Conservation (phyloP, 2,329 filamentous ascomycete species). For the Microdochium bolleyi region DNA sequence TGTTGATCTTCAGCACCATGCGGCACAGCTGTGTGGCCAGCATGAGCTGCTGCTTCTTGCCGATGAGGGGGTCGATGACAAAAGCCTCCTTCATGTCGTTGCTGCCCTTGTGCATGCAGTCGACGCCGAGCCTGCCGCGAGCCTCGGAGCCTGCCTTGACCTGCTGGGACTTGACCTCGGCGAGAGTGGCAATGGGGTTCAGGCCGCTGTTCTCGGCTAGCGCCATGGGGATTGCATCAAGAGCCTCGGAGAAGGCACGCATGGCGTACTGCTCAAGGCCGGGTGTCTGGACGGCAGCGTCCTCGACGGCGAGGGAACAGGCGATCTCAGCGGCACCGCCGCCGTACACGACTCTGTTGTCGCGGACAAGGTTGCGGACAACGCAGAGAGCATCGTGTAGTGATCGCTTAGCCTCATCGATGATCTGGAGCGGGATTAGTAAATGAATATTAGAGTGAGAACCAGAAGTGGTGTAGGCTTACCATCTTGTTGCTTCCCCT, state of each 20-base stretch:
- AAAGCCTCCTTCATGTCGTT: conserved; percentile 98
- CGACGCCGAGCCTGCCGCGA: conserved; percentile 71
- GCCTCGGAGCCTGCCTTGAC: conserved; percentile 56
- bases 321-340: conserved; percentile 96
- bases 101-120: conserved; percentile 93
- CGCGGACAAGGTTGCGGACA: conserved; percentile 88
- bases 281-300: conserved; percentile 87
- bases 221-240: conserved; percentile 91
- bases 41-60: conserved; percentile 94
- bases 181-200: conserved; percentile 91
- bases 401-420: conserved; percentile 96
- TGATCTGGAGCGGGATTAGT: conserved; percentile 56
- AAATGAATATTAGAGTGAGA: conserved; percentile 4
- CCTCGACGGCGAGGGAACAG: conserved; percentile 92
- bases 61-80: conserved; percentile 96
- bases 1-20: conserved; percentile 97
- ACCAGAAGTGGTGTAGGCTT: conserved; percentile 19
- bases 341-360: conserved; percentile 96
- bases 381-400: conserved; percentile 97
- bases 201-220: conserved; percentile 95
- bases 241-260: conserved; percentile 92
- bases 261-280: conserved; percentile 99
- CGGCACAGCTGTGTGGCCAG: conserved; percentile 94
- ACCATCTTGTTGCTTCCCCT: conserved; percentile 99
- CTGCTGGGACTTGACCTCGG: conserved; percentile 92